phyloP scores from a whole-genome alignment of 1,284 basidiomycete species.

The Naganishia albida region DNA sequence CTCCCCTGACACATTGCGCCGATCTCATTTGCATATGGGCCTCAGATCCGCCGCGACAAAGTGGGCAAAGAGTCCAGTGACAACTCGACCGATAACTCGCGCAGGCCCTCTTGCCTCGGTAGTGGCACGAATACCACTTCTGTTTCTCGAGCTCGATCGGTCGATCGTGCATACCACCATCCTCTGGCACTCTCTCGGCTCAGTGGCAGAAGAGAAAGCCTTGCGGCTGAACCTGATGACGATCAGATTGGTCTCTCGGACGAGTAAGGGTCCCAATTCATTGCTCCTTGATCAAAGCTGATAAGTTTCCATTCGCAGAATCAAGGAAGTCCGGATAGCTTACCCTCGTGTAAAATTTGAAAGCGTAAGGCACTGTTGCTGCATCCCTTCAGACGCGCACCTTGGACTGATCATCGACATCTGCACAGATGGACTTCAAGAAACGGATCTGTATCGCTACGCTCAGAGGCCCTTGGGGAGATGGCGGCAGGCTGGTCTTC shows the following conservation, averaged over 20 bases:
- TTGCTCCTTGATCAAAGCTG: background rate
- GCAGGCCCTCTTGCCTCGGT: constrained; percentile 20
- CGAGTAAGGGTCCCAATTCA: constrained; percentile 60
- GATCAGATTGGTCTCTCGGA: constrained; percentile 68
- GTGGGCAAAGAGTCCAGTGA: constrained; percentile 34
- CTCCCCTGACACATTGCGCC: constrained; percentile 25
- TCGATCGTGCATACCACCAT: constrained; percentile 16
- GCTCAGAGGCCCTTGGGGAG: constrained; percentile 87
- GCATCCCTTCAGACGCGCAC: background rate
- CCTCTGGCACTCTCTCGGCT: constrained; percentile 18
- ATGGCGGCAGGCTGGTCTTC: constrained; percentile 58
- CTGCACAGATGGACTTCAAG: constrained; percentile 69
- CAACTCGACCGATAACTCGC: constrained; percentile 30
- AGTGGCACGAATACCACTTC: constrained; percentile 15
- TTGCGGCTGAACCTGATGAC: constrained; percentile 47
- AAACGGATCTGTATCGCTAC: constrained; percentile 82
- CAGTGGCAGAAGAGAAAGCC: constrained; percentile 27
- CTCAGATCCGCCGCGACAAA: constrained; percentile 37
- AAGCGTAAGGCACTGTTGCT: constrained; percentile 60
- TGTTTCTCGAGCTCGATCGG: constrained; percentile 15
- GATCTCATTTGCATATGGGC: constrained; percentile 24
- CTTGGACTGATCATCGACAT: background rate
- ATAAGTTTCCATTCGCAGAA: constrained; percentile 55
- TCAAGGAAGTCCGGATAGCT: constrained; percentile 72
- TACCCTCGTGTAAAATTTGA: constrained; percentile 72